Evolutionary conservation across 2,329 filamentous ascomycete species (phyloP).

Genomic region (Fusarium armeniacum): DNA sequence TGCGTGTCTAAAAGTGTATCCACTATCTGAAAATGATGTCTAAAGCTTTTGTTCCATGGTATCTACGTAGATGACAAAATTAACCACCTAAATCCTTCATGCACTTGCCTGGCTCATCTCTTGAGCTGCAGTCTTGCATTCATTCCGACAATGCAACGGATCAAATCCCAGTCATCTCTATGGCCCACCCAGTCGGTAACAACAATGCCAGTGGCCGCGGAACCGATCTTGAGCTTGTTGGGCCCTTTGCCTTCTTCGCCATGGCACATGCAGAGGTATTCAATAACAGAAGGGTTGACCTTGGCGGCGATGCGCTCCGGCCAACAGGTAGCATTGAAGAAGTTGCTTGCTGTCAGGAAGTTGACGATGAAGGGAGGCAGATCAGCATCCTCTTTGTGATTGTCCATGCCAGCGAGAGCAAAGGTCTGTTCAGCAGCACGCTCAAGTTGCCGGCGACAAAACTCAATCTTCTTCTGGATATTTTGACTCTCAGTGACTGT

Average conservation of each 20-base stretch:
- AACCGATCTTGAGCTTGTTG: slow-evolving; percentile 68
- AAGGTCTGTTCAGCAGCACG: slow-evolving; percentile 71
- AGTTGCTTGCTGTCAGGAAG: slow-evolving; percentile 91
- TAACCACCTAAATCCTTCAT: too few species aligned
- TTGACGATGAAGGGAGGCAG: slow-evolving; percentile 84
- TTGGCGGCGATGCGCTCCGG: slow-evolving; percentile 90
- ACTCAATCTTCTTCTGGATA: slow-evolving; percentile 84
- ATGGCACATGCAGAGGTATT: slow-evolving; percentile 72
- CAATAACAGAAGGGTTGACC: slow-evolving; percentile 82
- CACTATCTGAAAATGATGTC: not conserved
- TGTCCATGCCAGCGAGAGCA: slow-evolving; percentile 58
- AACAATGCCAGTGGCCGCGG: slow-evolving; percentile 87
- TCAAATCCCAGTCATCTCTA: slow-evolving; percentile 90
- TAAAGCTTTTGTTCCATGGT: slow-evolving; percentile 1
- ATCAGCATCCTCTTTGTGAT: slow-evolving; percentile 49
- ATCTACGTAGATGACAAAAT: not conserved
- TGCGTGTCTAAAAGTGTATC: not conserved
- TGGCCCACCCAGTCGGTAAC: slow-evolving; percentile 95
- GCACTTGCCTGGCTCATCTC: not conserved
- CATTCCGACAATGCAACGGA: slow-evolving; percentile 90
- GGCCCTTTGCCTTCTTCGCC: slow-evolving; percentile 66
- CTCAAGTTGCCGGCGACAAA: slow-evolving; percentile 80
- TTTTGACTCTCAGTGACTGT: slow-evolving; percentile 81
- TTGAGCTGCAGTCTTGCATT: slow-evolving; percentile 76
- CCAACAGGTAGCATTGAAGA: slow-evolving; percentile 94